Evolutionary conservation across 2,329 filamentous ascomycete genomes (phyloP).

Genomic region (Colletotrichum orbiculare): DNA sequence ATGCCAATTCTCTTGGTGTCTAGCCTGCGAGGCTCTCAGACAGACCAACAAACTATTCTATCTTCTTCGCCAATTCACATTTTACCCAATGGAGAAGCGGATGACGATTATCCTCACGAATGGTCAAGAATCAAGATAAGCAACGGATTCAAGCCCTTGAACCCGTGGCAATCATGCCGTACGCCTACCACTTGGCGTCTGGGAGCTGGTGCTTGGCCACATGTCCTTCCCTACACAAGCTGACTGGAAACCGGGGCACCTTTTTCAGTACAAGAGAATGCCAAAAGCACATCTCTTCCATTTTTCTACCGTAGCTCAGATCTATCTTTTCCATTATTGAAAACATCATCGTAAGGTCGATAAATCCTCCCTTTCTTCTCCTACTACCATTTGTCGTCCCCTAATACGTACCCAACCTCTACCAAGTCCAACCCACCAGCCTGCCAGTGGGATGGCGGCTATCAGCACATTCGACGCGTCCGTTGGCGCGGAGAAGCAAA

Average conservation of each 20-base stretch:
- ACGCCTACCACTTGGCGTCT: background rate
- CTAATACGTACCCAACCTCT: too few relatives aligned
- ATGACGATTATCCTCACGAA: background rate
- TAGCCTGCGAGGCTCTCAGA: background rate
- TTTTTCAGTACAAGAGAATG: too few relatives aligned
- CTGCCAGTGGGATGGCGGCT: background rate
- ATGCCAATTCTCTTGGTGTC: slow-evolving; percentile 7
- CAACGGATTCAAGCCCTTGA: background rate
- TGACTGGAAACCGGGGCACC: too few relatives aligned
- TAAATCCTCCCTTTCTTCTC: too few relatives aligned
- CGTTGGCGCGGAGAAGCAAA: slow-evolving; percentile 6
- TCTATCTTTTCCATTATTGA: too few relatives aligned
- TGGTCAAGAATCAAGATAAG: background rate
- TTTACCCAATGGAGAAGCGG: background rate
- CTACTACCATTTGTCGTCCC: too few relatives aligned
- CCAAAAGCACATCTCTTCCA: too few relatives aligned
- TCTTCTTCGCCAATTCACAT: background rate
- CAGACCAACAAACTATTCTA: background rate
- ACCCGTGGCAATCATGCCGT: slow-evolving; percentile 1
- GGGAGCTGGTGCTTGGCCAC: background rate
- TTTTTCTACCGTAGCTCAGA: too few relatives aligned
- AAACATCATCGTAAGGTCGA: too few relatives aligned
- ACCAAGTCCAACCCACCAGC: too few relatives aligned
- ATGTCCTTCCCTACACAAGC: background rate
- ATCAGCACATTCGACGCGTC: background rate